These are phyloP conservation scores for Claviceps sorghi DNA, from an alignment of 2,329 filamentous ascomycete species.

Conservation along the genomic window DNA sequence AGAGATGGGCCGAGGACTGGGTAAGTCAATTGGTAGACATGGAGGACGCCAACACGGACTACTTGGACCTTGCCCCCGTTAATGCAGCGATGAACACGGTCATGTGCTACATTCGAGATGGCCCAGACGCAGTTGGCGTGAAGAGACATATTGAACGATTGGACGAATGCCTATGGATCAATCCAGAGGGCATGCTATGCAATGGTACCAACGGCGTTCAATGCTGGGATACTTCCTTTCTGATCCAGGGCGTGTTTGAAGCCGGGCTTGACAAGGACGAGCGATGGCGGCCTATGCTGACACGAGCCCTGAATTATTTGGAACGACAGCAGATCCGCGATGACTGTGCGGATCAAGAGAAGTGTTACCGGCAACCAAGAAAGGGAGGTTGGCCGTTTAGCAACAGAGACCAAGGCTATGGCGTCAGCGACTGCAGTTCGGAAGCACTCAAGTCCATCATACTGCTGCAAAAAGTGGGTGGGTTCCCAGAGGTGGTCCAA, in stretches of 20 bases:
- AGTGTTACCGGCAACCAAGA: slow-evolving; percentile 76
- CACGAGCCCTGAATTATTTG: slow-evolving; percentile 68
- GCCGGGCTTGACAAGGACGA: slow-evolving; percentile 64
- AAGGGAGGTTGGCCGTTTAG: slow-evolving; percentile 97
- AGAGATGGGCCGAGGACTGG: slow-evolving; percentile 63
- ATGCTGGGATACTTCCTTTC: slow-evolving; percentile 88
- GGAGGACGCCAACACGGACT: slow-evolving; percentile 89
- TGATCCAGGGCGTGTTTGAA: slow-evolving; percentile 68
- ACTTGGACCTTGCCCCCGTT: slow-evolving; percentile 72
- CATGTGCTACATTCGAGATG: slow-evolving; percentile 70
- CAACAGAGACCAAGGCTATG: slow-evolving; percentile 83
- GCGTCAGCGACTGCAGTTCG: slow-evolving; percentile 85
- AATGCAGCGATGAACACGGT: slow-evolving; percentile 86
- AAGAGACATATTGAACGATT: slow-evolving; percentile 66
- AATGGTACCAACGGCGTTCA: slow-evolving; percentile 98
- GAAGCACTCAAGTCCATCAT: slow-evolving; percentile 82
- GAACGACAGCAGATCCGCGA: slow-evolving; percentile 85
- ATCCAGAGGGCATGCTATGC: slow-evolving; percentile 78
- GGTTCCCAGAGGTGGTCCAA: slow-evolving; percentile 60
- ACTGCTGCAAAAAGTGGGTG: slow-evolving; percentile 62
- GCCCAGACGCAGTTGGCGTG: slow-evolving; percentile 57
- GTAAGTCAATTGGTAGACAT: slow-evolving; percentile 70
- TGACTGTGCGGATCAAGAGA: slow-evolving; percentile 59
- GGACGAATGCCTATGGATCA: slow-evolving; percentile 83
- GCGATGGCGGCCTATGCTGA: slow-evolving; percentile 70